phyloP scores from a whole-genome alignment of 2,329 filamentous ascomycete genomes.

The Orbilia ellipsospora region DNA sequence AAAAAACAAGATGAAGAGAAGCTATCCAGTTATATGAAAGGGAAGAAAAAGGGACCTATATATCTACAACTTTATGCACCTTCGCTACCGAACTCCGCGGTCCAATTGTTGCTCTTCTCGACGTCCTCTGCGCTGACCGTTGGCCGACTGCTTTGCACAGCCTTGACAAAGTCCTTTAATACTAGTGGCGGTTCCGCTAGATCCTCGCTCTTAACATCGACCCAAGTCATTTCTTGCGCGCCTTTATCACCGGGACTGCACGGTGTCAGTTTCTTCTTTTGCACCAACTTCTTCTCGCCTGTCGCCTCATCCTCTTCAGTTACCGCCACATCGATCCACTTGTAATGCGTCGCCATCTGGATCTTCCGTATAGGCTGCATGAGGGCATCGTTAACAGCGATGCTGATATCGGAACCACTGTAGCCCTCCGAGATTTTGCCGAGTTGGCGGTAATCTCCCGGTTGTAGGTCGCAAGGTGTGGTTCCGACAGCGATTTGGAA shows the following conservation, averaged over 20 bases:
- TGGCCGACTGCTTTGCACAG: conserved; percentile 85
- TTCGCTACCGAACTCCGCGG: conserved; percentile 73
- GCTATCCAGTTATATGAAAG: background rate
- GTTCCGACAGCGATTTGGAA: conserved; percentile 94
- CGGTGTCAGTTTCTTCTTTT: conserved; percentile 77
- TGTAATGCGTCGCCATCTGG: conserved; percentile 97
- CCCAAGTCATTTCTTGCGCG: conserved; percentile 93
- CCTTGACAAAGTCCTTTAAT: conserved; percentile 92
- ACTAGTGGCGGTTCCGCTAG: conserved; percentile 86
- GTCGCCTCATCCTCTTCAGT: conserved; percentile 76
- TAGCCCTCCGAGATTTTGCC: conserved; percentile 89
- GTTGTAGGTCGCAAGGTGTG: conserved; percentile 84
- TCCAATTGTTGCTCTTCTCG: conserved; percentile 88
- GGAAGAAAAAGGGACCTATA: background rate
- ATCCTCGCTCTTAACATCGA: conserved; percentile 82
- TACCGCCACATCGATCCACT: conserved; percentile 72
- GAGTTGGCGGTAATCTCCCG: conserved; percentile 81
- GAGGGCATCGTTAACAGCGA: conserved; percentile 92
- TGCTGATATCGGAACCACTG: conserved; percentile 94
- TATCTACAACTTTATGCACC: conserved; percentile 41
- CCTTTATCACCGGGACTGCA: conserved; percentile 91
- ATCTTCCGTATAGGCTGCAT: conserved; percentile 99
- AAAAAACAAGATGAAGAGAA: conserved; percentile 3
- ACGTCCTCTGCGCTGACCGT: conserved; percentile 91
- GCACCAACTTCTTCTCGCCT: conserved; percentile 65